Conservation (phyloP, 1,139 yeast species). For the Debaryomycetaceae sp. region DNA sequence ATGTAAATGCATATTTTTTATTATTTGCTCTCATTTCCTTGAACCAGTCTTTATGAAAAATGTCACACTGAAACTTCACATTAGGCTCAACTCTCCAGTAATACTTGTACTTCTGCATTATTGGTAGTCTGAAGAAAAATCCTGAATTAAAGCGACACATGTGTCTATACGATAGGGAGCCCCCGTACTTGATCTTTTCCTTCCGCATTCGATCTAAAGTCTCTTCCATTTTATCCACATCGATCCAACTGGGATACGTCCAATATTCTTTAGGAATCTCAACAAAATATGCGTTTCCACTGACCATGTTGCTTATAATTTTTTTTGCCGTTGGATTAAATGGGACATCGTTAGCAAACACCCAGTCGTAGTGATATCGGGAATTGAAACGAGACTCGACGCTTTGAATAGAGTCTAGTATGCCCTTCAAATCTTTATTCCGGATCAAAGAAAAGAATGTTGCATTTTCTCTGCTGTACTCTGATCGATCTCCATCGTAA, state of each 20-base stretch:
- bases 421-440: constrained; percentile 55
- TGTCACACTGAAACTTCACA: constrained; percentile 15
- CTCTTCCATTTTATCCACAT: constrained; percentile 16
- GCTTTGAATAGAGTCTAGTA: constrained; percentile 54
- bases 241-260: constrained; percentile 33
- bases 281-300: constrained; percentile 49
- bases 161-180: constrained; percentile 29
- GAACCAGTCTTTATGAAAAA: constrained; percentile 16
- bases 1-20: constrained; percentile 16
- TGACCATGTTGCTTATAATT: constrained; percentile 37
- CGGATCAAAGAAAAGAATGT: constrained; percentile 71
- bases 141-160: constrained; percentile 34
- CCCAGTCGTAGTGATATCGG: constrained; percentile 69
- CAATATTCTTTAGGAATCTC: constrained; percentile 47
- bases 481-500: not conserved
- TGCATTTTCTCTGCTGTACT: constrained; percentile 33
- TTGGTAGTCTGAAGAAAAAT: constrained; percentile 19
- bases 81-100: constrained; percentile 19
- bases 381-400: constrained; percentile 68
- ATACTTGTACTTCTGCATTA: constrained; percentile 13
- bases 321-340: constrained; percentile 48
- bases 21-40: constrained; percentile 13
- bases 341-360: constrained; percentile 64
- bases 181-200: constrained; percentile 39
- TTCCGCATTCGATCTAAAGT: constrained; percentile 14